Evolutionary conservation across 768 basidiomycete genomes (phyloP).

Genomic region (Pulveroboletus sp.): DNA sequence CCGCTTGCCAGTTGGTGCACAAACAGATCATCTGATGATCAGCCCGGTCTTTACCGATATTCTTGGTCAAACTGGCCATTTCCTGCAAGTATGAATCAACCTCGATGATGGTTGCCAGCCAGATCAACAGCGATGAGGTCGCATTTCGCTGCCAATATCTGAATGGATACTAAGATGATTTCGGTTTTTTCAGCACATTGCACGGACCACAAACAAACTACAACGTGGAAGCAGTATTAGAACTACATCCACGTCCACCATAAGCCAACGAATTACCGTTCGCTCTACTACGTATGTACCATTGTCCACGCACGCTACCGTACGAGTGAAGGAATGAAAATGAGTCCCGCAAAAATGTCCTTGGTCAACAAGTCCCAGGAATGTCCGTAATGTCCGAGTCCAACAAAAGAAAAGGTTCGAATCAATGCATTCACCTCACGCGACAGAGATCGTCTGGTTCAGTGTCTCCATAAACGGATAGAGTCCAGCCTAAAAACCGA

Average conservation of each 20-base stretch:
- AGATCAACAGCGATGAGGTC: too few relatives aligned
- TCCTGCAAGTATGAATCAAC: too few relatives aligned
- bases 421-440: conserved; percentile 6
- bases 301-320: too few relatives aligned
- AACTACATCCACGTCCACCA: too few relatives aligned
- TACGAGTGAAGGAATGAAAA: too few relatives aligned
- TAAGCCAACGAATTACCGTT: neutral
- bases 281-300: neutral
- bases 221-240: neutral
- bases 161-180: neutral
- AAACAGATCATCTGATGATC: too few relatives aligned
- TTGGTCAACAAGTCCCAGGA: neutral
- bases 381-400: neutral
- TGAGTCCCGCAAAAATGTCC: neutral
- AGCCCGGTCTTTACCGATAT: too few relatives aligned
- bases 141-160: too few relatives aligned
- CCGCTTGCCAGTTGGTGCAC: too few relatives aligned
- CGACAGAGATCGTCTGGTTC: conserved; percentile 30
- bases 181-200: neutral
- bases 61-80: too few relatives aligned
- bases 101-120: too few relatives aligned
- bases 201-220: neutral
- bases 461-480: conserved; percentile 31
- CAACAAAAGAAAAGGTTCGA: neutral
- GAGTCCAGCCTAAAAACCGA: conserved; percentile 29